Percentiles rank a stretch among this genome's conserved stretches.
phyloP scores from a whole-genome alignment of 441 rosid species.

The Adansonia madagascariensis region DNA sequence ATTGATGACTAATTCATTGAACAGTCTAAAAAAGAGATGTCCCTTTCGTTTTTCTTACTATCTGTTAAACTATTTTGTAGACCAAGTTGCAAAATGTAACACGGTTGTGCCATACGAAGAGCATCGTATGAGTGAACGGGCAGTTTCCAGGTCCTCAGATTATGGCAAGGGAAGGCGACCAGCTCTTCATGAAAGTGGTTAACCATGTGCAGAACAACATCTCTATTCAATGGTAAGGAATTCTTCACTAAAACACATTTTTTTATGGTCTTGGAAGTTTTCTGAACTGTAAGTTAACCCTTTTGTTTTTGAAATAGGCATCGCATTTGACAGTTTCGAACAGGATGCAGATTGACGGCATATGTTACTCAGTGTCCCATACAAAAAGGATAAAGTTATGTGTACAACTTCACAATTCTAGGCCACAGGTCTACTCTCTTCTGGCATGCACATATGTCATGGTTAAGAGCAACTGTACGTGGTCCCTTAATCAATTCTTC shows the following conservation, averaged over 20 bases:
- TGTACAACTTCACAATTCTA: slow-evolving; percentile 52
- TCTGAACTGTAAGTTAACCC: not conserved
- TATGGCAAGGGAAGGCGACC: slow-evolving; percentile 56
- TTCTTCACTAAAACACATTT: not conserved
- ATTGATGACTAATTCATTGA: not conserved
- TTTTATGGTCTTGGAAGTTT: not conserved
- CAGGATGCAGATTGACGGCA: slow-evolving; percentile 65
- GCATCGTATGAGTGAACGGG: slow-evolving; percentile 50
- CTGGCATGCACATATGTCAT: slow-evolving; percentile 65
- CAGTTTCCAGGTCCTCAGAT: slow-evolving; percentile 57
- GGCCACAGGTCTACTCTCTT: slow-evolving; percentile 60
- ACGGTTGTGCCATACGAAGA: slow-evolving; percentile 55
- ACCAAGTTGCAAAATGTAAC: slow-evolving; percentile 41
- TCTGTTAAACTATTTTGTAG: slow-evolving; percentile 19
- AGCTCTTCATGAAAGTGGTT: slow-evolving; percentile 43
- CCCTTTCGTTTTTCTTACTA: not conserved
- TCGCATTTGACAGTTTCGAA: slow-evolving; percentile 49
- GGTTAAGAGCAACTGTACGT: slow-evolving; percentile 56
- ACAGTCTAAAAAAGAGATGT: not conserved
- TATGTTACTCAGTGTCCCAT: slow-evolving; percentile 66
- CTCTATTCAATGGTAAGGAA: slow-evolving; percentile 49
- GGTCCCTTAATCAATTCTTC: slow-evolving; percentile 56
- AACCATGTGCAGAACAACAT: slow-evolving; percentile 48
- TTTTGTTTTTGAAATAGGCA: slow-evolving; percentile 38
- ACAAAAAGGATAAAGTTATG: slow-evolving; percentile 55